Percentiles rank a stretch among this genome's conserved stretches.
phyloP scores from a whole-genome alignment of 768 basidiomycete genomes.

The Boletellus ananiceps region DNA sequence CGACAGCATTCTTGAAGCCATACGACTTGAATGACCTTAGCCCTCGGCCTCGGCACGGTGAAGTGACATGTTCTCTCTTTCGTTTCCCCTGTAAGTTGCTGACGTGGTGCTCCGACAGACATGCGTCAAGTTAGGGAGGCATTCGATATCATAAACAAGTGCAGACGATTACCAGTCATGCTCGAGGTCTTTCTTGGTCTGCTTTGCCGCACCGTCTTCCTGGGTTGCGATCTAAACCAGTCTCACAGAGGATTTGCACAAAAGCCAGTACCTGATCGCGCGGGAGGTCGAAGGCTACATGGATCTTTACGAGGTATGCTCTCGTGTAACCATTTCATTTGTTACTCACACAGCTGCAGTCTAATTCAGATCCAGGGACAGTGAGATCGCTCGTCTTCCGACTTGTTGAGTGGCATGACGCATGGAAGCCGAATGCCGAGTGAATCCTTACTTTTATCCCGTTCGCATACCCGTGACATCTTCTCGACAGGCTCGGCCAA shows the following conservation, averaged over 20 bases:
- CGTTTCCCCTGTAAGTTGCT: neutral
- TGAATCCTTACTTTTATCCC: constrained; percentile 30
- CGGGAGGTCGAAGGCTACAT: constrained; percentile 58
- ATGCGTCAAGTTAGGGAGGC: constrained; percentile 48
- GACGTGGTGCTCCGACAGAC: constrained; percentile 33
- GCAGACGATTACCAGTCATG: constrained; percentile 56
- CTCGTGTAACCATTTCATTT: neutral
- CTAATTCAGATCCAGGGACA: constrained; percentile 41
- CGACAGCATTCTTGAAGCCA: constrained; percentile 52
- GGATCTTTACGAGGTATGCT: constrained; percentile 55
- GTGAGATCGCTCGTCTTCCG: constrained; percentile 54
- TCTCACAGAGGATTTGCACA: constrained; percentile 55
- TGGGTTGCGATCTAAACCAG: neutral
- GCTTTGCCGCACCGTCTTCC: constrained; percentile 14
- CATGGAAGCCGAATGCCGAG: constrained; percentile 71
- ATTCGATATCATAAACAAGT: constrained; percentile 54
- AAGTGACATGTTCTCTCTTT: constrained; percentile 1
- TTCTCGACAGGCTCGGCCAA: constrained; percentile 49
- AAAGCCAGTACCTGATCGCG: constrained; percentile 53
- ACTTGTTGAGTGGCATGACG: constrained; percentile 65
- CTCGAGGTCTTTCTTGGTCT: constrained; percentile 70
- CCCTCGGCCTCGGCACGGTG: constrained; percentile 30
- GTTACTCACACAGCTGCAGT: constrained; percentile 30
- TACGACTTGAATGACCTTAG: constrained; percentile 43
- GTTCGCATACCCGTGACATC: neutral